Evolutionary conservation across 495 filamentous ascomycete genomes (phyloP).

Genomic region (Rusavskia elegans): DNA sequence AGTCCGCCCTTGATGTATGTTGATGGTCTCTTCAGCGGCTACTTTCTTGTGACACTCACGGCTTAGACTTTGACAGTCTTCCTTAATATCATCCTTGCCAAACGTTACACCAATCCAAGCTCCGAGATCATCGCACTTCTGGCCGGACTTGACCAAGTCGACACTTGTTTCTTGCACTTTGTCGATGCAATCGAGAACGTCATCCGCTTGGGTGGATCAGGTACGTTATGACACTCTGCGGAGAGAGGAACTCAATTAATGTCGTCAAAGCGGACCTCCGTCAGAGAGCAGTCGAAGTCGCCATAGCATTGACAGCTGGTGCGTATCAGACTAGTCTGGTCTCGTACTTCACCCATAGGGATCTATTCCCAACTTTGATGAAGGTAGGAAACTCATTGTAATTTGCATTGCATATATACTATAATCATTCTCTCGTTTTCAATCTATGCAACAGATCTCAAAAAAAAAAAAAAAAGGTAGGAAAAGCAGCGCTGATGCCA

Average conservation of each 20-base stretch:
- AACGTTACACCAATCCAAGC: constrained; percentile 90
- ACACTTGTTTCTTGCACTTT: constrained; percentile 75
- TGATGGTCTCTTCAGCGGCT: not conserved
- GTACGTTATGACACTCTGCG: constrained; percentile 30
- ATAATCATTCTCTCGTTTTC: too few species aligned
- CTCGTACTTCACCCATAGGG: constrained; percentile 88
- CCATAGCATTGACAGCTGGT: constrained; percentile 73
- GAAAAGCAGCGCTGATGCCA: not conserved
- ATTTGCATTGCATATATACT: not conserved
- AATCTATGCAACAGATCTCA: too few species aligned
- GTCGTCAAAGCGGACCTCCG: constrained; percentile 45
- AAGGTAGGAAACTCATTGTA: constrained; percentile 41
- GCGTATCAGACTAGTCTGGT: constrained; percentile 87
- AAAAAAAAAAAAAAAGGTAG: not conserved
- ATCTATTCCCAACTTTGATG: constrained; percentile 88
- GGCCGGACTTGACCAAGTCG: constrained; percentile 75
- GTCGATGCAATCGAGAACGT: constrained; percentile 64
- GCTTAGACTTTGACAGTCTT: constrained; percentile 78
- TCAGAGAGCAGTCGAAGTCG: constrained; percentile 63
- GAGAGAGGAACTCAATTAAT: too few species aligned
- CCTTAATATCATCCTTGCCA: constrained; percentile 60
- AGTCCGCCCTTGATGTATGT: constrained; percentile 80
- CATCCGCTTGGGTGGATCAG: constrained; percentile 59
- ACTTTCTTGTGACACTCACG: constrained; percentile 23
- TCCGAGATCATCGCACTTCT: constrained; percentile 85